These are phyloP conservation scores for Pseudogymnoascus sp. DNA, from an alignment of 2,329 filamentous ascomycete genomes.

Conservation along the genomic window DNA sequence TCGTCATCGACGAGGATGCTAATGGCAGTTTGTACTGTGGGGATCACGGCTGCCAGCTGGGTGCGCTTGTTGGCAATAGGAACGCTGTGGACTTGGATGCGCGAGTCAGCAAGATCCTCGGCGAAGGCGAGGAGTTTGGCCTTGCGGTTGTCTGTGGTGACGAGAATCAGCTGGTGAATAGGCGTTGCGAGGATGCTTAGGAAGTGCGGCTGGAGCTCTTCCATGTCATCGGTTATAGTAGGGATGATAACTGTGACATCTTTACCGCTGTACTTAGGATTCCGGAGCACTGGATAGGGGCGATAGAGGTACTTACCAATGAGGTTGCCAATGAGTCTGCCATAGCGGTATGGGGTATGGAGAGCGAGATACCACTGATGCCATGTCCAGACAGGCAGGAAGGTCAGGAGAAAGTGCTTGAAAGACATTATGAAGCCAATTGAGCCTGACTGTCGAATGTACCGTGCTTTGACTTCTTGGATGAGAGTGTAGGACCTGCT, in stretches of 20 bases:
- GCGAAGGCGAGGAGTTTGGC: constrained; percentile 59
- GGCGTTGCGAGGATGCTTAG: constrained; percentile 64
- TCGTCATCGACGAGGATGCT: constrained; percentile 94
- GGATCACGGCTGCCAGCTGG: constrained; percentile 86
- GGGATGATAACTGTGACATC: constrained; percentile 94
- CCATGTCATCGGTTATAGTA: constrained; percentile 79
- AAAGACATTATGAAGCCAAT: background rate
- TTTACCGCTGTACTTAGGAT: constrained; percentile 61
- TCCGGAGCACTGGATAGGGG: constrained; percentile 71
- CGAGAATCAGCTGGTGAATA: constrained; percentile 67
- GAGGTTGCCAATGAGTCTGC: constrained; percentile 77
- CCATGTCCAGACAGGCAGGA: background rate
- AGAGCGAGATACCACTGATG: background rate
- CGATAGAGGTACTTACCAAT: constrained; percentile 80
- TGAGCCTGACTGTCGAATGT: background rate
- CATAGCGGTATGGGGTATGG: constrained; percentile 72
- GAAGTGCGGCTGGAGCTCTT: constrained; percentile 74
- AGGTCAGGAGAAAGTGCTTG: background rate
- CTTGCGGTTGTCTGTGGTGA: constrained; percentile 77
- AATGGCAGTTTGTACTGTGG: constrained; percentile 72
- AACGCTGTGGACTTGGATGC: constrained; percentile 66
- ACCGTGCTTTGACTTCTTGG: background rate
- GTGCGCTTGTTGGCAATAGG: constrained; percentile 89
- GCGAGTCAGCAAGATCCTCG: constrained; percentile 48
- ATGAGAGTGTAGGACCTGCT: background rate